Evolutionary conservation across 805 yeast genomes (phyloP).

Genomic region (Candida ipomoeae): DNA sequence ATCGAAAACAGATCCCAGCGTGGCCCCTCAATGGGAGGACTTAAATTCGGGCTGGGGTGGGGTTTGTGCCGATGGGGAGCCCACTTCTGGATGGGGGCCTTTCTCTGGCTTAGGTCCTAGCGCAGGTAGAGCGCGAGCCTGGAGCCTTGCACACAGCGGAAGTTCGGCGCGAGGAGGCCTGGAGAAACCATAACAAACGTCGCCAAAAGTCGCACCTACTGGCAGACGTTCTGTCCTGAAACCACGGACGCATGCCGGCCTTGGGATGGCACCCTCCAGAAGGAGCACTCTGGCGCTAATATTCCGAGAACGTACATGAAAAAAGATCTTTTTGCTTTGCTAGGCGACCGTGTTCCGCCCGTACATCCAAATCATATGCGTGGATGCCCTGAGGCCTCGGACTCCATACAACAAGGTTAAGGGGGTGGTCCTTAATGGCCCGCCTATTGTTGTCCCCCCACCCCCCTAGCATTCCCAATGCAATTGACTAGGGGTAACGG

Average conservation of each 20-base stretch:
- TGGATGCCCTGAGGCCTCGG: no score
- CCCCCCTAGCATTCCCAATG: no score
- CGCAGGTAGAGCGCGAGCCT: neutral
- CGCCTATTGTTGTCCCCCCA: no score
- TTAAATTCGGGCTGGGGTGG: neutral
- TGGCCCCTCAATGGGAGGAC: neutral
- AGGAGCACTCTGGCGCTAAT: neutral
- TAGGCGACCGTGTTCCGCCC: neutral
- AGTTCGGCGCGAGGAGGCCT: neutral
- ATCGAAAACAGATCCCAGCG: neutral
- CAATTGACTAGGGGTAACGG: no score
- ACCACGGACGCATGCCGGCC: neutral
- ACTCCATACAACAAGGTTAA: no score
- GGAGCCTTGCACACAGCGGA: slow-evolving; percentile 1
- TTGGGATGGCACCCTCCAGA: neutral
- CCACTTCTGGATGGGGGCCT: no score
- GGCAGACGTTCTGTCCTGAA: slow-evolving; percentile 3
- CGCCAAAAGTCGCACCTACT: slow-evolving; percentile 4
- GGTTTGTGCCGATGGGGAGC: no score
- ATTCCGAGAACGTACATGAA: neutral
- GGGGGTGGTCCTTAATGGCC: no score
- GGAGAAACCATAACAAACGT: slow-evolving; percentile 5
- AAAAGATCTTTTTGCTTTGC: neutral
- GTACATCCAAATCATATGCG: no score
- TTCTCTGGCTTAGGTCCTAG: no score